A percentile compares a stretch with the other conserved stretches of the same genome.
Conservation (phyloP, 2,329 filamentous ascomycete genomes). For the Teratosphaeria viscida region DNA sequence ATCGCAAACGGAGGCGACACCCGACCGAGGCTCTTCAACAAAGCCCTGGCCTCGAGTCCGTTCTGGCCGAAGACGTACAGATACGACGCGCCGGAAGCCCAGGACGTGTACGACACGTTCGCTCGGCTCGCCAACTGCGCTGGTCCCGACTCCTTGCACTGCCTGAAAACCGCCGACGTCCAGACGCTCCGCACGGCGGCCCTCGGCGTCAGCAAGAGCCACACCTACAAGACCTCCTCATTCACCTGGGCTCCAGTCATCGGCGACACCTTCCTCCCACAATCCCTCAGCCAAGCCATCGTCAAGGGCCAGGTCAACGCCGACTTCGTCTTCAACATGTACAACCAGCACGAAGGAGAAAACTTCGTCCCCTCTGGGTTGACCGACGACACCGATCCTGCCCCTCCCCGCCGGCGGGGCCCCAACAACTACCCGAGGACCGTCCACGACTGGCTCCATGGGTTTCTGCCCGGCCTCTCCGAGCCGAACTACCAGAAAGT, state of each 20-base stretch:
- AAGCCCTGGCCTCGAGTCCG: constrained; percentile 43
- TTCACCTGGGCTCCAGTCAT: constrained; percentile 54
- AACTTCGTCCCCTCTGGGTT: constrained; percentile 49
- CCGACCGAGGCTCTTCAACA: constrained; percentile 37
- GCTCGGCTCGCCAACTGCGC: constrained; percentile 40
- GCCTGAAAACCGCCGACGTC: constrained; percentile 45
- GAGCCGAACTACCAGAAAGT: constrained; percentile 30
- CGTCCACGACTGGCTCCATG: constrained; percentile 45
- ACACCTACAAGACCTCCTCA: constrained; percentile 45
- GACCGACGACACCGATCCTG: constrained; percentile 14
- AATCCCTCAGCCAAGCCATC: constrained; percentile 38
- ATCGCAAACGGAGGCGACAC: constrained; percentile 41
- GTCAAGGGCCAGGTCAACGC: constrained; percentile 32
- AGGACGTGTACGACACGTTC: constrained; percentile 41
- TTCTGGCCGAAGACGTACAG: constrained; percentile 51
- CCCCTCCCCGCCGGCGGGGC: constrained; percentile 18
- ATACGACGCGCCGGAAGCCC: constrained; percentile 41
- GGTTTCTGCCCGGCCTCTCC: constrained; percentile 43
- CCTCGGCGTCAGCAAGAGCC: constrained; percentile 37
- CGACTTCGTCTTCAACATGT: constrained; percentile 43
- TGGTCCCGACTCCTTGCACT: constrained; percentile 38
- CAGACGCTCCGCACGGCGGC: constrained; percentile 43
- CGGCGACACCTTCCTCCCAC: constrained; percentile 43
- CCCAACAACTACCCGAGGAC: constrained; percentile 41
- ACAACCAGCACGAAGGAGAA: constrained; percentile 54